Base-by-base conservation (phyloP, 768 basidiomycete genomes). In the Chalciporus chontae region DNA sequence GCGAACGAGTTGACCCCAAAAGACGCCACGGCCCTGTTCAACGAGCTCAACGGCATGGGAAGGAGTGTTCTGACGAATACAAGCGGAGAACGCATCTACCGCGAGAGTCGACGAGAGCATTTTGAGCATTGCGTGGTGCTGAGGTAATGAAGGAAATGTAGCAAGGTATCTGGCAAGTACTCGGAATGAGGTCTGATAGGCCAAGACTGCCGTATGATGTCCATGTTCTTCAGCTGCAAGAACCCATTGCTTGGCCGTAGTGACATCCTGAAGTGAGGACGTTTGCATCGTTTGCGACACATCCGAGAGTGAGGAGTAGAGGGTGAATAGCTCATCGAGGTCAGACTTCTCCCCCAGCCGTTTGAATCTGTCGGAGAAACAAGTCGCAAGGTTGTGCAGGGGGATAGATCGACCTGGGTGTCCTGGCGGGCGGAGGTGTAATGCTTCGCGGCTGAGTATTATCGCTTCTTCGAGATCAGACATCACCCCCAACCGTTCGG, bases 1-100 rank as follows among this genome's bases (percentile, higher is more conserved):
- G n/a, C 60, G 59, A 4, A 44, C 17, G 10, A 63, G 14, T 40
- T 58, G 52, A 1, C 49, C 44, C 64, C 62, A 65, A 27, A 65
- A 48, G 3, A 65, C 14, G 1, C 51, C 47, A 7, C 64, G 48
- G 10, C 62, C 62, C 17, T 62, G 62, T 43, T 64, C 64, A 3
- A 71, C 53, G 55, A 69, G 68, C 46, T 72, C 66, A 6, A 71
- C 48, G 37, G 61, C 63, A 8, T 39, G 36, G 6, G 60, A 34
- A 3, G 39, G 48, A 24, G 51, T 27, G 4, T 43, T 44, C 13
- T 40, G n/a, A 1, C 46, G 54, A 19, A 64, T 58, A 34, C 55
- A 56, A 14, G 51, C 45, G 4, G 55, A 48, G 32, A 52, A 49
- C 5, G 48, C 55, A 34, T 56, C 48, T 8, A 32, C 31, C 15